Conservation (phyloP, 371 early-diverging fungal genomes). For the Cladochytrium tenue region DNA sequence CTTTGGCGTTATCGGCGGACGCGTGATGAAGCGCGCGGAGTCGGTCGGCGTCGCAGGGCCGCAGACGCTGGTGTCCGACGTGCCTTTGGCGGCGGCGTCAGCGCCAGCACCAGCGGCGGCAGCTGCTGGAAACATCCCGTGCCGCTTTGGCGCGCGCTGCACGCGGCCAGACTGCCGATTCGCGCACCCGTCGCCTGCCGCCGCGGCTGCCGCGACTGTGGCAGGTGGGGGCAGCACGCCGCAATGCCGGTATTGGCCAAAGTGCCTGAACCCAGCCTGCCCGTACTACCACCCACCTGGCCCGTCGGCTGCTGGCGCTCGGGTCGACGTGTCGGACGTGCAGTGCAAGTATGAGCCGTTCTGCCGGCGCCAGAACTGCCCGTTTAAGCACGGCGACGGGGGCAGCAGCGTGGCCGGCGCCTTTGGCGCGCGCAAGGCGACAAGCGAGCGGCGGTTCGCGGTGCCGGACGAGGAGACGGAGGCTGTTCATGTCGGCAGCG, state of each 20-base stretch:
- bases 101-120: constrained; percentile 1
- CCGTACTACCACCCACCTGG: constrained; percentile 27
- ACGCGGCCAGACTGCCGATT: constrained; percentile 25
- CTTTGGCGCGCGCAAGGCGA: constrained; percentile 5
- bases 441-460: constrained; percentile 18
- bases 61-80: too few species aligned
- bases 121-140: constrained; percentile 3
- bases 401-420: neutral
- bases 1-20: too few species aligned
- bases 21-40: too few species aligned
- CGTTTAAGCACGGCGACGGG: constrained; percentile 9
- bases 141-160: constrained; percentile 26
- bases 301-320: constrained; percentile 1
- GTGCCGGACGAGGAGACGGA: constrained; percentile 21
- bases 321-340: constrained; percentile 9
- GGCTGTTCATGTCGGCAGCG: neutral
- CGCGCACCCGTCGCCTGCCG: constrained; percentile 31
- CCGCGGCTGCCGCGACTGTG: constrained; percentile 10
- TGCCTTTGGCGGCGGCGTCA: neutral
- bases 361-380: constrained; percentile 21
- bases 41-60: too few species aligned
- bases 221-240: constrained; percentile 2
- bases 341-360: constrained; percentile 25
- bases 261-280: constrained; percentile 28
- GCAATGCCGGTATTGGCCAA: constrained; percentile 28